Percentiles rank a stretch among this genome's conserved stretches.
Conservation (phyloP, 2,329 filamentous ascomycete genomes). For the Phialophora verrucosa region DNA sequence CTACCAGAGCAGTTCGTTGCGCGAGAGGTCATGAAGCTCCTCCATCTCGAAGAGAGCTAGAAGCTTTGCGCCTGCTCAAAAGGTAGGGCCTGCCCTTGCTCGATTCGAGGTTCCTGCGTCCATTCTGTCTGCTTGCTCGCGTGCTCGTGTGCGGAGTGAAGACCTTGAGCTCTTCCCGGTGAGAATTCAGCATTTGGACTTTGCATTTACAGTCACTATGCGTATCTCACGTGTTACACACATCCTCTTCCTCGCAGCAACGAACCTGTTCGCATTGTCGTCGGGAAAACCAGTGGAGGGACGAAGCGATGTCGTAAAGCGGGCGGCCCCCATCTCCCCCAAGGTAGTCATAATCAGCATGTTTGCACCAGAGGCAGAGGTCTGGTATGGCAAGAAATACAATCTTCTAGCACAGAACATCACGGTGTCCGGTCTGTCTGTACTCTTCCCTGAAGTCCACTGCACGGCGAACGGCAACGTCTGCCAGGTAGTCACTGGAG, state of each 20-base stretch:
- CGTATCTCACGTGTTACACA: conserved; percentile 3
- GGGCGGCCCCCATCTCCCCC: conserved; percentile 37
- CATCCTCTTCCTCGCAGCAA: conserved; percentile 22
- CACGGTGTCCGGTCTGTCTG: conserved; percentile 67
- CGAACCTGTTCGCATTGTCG: conserved; percentile 2
- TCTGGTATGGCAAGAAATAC: conserved; percentile 65
- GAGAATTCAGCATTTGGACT: not conserved
- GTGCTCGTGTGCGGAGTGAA: conserved; percentile 7
- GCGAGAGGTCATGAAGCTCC: not conserved
- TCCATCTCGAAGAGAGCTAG: not conserved
- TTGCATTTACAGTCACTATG: conserved; percentile 15
- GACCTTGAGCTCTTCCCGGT: not conserved
- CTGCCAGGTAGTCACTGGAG: conserved; percentile 64
- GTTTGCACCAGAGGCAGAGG: conserved; percentile 67
- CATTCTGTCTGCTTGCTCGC: conserved; percentile 14
- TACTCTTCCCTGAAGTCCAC: conserved; percentile 67
- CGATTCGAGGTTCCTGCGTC: not conserved
- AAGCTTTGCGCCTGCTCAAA: conserved; percentile 16
- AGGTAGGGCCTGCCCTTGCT: conserved; percentile 18
- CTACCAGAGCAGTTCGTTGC: not conserved
- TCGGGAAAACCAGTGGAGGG: conserved; percentile 13
- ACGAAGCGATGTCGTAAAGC: conserved; percentile 11
- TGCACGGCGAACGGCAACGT: conserved; percentile 66
- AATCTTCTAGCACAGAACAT: conserved; percentile 64
- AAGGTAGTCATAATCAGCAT: conserved; percentile 53